Evolutionary conservation across 179 eudicot genomes (phyloP).

Genomic region (Beta macrorhiza): DNA sequence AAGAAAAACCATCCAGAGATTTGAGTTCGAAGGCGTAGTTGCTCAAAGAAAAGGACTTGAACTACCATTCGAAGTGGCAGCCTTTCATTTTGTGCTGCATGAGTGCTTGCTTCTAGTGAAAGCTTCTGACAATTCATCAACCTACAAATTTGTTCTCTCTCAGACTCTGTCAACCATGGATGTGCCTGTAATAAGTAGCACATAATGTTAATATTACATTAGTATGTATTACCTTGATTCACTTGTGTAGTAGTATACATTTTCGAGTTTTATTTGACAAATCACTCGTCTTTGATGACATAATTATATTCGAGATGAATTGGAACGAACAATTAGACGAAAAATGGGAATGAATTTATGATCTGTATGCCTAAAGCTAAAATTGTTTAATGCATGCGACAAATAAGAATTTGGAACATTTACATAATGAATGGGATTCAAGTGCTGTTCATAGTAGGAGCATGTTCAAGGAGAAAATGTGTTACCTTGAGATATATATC

Average conservation of each 20-base stretch:
- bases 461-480: background rate
- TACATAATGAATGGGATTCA: no score
- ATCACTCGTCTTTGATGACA: no score
- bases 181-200: constrained; percentile 51
- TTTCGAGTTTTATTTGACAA: no score
- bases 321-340: no score
- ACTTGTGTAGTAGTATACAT: no score
- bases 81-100: constrained; percentile 88
- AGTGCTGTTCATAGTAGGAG: background rate
- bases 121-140: constrained; percentile 83
- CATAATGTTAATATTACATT: background rate
- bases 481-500: constrained; percentile 74
- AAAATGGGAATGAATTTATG: no score
- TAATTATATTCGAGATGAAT: no score
- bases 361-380: background rate
- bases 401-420: background rate
- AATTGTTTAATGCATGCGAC: background rate
- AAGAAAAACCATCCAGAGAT: constrained; percentile 80
- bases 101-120: constrained; percentile 79
- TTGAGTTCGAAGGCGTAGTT: constrained; percentile 68
- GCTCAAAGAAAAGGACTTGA: constrained; percentile 87
- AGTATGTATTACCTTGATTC: background rate
- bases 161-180: constrained; percentile 73
- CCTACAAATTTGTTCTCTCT: constrained; percentile 76
- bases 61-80: constrained; percentile 77